Evolutionary conservation across 192 early-diverging fungal species (phyloP), one percentile per base, ranked within the genome.

Genomic region (Linnemannia zychae): DNA sequence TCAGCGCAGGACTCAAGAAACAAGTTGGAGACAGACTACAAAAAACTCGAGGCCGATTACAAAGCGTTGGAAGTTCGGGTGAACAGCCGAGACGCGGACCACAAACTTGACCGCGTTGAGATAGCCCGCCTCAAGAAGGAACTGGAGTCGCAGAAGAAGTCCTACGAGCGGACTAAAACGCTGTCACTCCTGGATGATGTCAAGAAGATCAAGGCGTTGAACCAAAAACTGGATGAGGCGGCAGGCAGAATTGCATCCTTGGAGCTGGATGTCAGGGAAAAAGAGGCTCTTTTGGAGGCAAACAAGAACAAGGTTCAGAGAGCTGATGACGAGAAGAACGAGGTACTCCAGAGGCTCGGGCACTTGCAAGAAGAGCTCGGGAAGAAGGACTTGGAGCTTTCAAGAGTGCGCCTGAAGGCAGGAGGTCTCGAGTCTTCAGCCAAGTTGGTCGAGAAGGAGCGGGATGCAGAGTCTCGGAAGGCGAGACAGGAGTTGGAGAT

Each of bases 241-340:
- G 34, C 70, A 28, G 20, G 9, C n/a, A 37, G 75, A 9, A 24
- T 84, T 1, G 33, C 38, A 9, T n/a, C 67, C 7, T 17, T n/a
- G 1, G 40, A 67, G 31, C 63, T 63, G 50, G 28, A 65, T 24
- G 40, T 40, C n/a, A 12, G 31, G 34, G 72, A 79, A 12, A 69
- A 75, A 46, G 53, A 75, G 7, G 49, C 63, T 1, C 34, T n/a
- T 1, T 9, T 84, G 13, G 5, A 28, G n/a, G 38, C 67, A 6
- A 38, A 36, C 68, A 46, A 49, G 18, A 11, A 36, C 12, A 78
- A 79, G 40, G 3, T 70, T 16, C 28, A 50, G 46, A 48, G 33
- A 24, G 50, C 77, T 7, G 49, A 84, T 48, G 76, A 81, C 6
- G 80, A 82, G 31, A 75, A 71, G 28, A 82, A 71, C 60, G 74